A percentile compares a stretch with the other conserved stretches of the same genome.
These are phyloP conservation scores for Basidioascus undulatus DNA, from an alignment of 768 basidiomycete genomes.

Conservation along the genomic window DNA sequence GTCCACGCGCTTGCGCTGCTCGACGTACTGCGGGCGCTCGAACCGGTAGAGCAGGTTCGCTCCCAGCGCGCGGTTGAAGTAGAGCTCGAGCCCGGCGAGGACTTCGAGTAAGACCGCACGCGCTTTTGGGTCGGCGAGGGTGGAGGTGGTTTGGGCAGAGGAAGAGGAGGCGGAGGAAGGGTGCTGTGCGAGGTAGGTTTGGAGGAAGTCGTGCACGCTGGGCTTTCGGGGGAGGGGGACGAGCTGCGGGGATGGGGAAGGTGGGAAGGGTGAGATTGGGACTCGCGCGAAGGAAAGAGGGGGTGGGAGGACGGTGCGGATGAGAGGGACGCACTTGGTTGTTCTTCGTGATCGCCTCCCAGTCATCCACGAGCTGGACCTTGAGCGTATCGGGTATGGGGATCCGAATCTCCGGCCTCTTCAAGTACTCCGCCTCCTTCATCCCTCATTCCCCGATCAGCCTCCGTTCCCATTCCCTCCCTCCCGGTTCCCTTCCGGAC, in stretches of 20 bases:
- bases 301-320: no score
- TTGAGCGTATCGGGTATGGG: conserved; percentile 76
- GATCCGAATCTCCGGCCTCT: conserved; percentile 73
- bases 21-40: conserved; percentile 78
- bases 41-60: conserved; percentile 81
- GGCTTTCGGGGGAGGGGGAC: conserved; percentile 61
- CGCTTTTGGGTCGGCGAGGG: background rate
- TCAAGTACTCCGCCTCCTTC: conserved; percentile 46
- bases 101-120: conserved; percentile 42
- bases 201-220: conserved; percentile 48
- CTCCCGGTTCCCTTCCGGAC: background rate
- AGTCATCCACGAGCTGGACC: conserved; percentile 75
- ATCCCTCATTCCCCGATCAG: conserved; percentile 8
- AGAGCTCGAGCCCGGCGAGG: conserved; percentile 57
- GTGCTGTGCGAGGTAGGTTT: conserved; percentile 26
- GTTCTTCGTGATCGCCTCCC: conserved; percentile 92
- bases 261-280: background rate
- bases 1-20: conserved; percentile 45
- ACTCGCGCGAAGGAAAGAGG: background rate
- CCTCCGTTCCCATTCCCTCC: conserved; percentile 1
- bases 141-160: background rate
- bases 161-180: background rate
- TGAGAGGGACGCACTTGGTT: conserved; percentile 37
- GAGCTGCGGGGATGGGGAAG: conserved; percentile 32
- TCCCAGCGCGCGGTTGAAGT: conserved; percentile 72